Conservation (phyloP, 208 protist genomes). For the Naegleria lovaniensis region DNA sequence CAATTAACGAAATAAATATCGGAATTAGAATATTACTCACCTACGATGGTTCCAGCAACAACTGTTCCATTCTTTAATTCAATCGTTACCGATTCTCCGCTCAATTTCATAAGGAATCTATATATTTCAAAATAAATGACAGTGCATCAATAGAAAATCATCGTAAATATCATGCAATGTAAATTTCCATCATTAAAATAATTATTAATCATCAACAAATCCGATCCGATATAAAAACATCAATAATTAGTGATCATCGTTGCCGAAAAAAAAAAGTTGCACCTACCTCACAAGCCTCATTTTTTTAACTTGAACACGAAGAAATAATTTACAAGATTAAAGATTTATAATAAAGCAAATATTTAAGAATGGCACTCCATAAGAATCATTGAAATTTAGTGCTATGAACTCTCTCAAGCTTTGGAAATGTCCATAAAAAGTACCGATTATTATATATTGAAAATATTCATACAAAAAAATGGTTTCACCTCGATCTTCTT, state of each 20-base stretch:
- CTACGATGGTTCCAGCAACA: slow-evolving; percentile 75
- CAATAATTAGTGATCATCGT: neutral
- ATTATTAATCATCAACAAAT: neutral
- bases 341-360: too few species aligned
- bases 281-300: neutral
- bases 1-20: slow-evolving; percentile 21
- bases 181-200: neutral
- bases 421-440: too few species aligned
- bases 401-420: too few species aligned
- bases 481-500: neutral
- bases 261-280: neutral
- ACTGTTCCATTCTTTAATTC: slow-evolving; percentile 98
- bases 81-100: slow-evolving; percentile 91
- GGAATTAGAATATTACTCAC: slow-evolving; percentile 2
- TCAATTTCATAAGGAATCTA: slow-evolving; percentile 93
- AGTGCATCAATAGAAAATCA: too few species aligned
- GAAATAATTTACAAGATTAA: too few species aligned
- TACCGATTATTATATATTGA: too few species aligned
- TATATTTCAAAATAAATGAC: neutral
- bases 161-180: too few species aligned
- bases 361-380: too few species aligned
- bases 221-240: neutral
- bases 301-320: neutral
- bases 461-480: too few species aligned
- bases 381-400: too few species aligned